A percentile compares a stretch with the other conserved stretches of the same genome.
Conservation (phyloP, 805 yeast species). For the Debaryomyces castellii region DNA sequence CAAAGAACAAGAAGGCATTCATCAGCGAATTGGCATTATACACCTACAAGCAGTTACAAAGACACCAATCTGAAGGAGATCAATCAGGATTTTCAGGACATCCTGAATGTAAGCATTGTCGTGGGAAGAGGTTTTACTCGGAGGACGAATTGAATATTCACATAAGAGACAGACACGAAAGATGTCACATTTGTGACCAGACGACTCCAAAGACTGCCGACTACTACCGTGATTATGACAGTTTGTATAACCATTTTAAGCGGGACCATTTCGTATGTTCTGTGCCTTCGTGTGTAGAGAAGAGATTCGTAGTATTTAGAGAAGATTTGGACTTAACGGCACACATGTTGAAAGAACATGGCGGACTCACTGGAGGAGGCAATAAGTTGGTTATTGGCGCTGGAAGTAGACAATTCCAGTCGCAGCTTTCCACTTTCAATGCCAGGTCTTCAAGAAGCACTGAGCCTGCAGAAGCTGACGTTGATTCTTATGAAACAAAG, state of each 20-base stretch:
- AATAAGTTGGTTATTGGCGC: slow-evolving; percentile 35
- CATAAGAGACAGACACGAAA: slow-evolving; percentile 79
- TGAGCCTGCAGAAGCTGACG: slow-evolving; percentile 21
- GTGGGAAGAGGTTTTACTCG: slow-evolving; percentile 73
- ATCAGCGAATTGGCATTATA: slow-evolving; percentile 66
- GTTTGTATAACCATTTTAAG: slow-evolving; percentile 72
- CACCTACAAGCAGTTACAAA: slow-evolving; percentile 58
- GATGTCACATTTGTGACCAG: slow-evolving; percentile 87
- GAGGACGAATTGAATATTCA: slow-evolving; percentile 84
- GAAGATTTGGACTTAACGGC: slow-evolving; percentile 85
- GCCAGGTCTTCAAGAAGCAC: slow-evolving; percentile 10
- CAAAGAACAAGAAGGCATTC: slow-evolving; percentile 73
- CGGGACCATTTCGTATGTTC: slow-evolving; percentile 74
- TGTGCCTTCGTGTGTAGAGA: slow-evolving; percentile 76
- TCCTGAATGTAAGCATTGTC: slow-evolving; percentile 83
- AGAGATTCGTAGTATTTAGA: slow-evolving; percentile 87
- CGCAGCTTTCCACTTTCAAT: slow-evolving; percentile 64
- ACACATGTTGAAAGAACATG: slow-evolving; percentile 84
- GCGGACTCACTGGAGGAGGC: slow-evolving; percentile 49
- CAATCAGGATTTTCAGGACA: slow-evolving; percentile 81
- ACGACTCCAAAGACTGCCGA: slow-evolving; percentile 54
- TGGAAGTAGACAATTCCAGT: slow-evolving; percentile 44
- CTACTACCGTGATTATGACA: slow-evolving; percentile 75
- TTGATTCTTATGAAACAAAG: slow-evolving; percentile 49
- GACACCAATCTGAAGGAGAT: slow-evolving; percentile 76